Base-by-base conservation (phyloP, 306 rosid genomes). In the Gastrolobium villosum region DNA sequence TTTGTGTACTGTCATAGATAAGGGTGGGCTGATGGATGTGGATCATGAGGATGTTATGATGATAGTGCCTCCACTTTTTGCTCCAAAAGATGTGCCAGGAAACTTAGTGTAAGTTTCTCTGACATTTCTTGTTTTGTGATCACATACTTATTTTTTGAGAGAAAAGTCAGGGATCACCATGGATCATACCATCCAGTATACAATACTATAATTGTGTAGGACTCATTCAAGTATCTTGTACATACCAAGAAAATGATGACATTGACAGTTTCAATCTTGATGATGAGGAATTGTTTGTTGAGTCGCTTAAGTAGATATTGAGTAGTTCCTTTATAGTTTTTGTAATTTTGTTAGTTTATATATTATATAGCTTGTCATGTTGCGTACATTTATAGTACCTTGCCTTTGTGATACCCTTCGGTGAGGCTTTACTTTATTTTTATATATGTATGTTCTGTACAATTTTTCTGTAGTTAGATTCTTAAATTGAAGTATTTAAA, bases 11-110 rank as follows among this genome's bases (percentile, higher is more conserved):
- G 67, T 74, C 67, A 31, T 65, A 92, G 99, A 80, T 52, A 87
- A 88, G 85, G 86, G 79, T 28, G 87, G 86, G 62, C 81, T 83
- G 36, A 76, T 91, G 81, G 91, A 87, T 70, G 81, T 85, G 70
- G 97, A 89, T 81, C 90, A 87, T 72, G 97, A 87, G 74, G 92
- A 92, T 78, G 84, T 85, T 49, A 94, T 94, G 99, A 86, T 92
- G 64, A 57, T 94, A 52, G 72, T 92, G 81, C 99, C 99, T 35
- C 91, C 90, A 26, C 53, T 89, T 70, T 94, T 92, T 79, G 70
- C 97, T 34, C 89, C 84, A 31, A 94, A 94, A 85, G 97, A 94
- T 67, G 54, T 89, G 46, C 99, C 97, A 0, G 97, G 91, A 80
- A 86, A 82, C 87, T 72, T 94, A 84, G 97, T 87, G 99, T 94